These are phyloP conservation scores for Wickerhamiella cacticola DNA, from an alignment of 805 yeast genomes.

Conservation along the genomic window DNA sequence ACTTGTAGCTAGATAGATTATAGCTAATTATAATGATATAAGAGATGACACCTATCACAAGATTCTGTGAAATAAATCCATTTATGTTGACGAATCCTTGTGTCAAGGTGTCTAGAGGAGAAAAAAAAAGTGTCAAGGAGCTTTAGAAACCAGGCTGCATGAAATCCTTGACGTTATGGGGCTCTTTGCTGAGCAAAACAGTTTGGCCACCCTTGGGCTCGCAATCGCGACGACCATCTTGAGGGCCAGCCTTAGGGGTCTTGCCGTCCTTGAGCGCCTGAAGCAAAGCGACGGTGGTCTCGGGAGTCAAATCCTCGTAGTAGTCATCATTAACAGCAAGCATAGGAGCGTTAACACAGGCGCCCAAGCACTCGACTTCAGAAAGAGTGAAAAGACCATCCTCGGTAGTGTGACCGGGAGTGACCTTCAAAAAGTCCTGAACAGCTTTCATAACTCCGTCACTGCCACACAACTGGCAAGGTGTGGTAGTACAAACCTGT, in stretches of 20 bases:
- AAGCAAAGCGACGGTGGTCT: constrained; percentile 48
- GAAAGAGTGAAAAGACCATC: constrained; percentile 70
- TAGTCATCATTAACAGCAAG: constrained; percentile 72
- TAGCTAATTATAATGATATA: not conserved
- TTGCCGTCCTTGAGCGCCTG: constrained; percentile 54
- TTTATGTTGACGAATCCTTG: no score
- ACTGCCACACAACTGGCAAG: constrained; percentile 75
- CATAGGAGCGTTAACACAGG: constrained; percentile 88
- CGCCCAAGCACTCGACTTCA: constrained; percentile 86
- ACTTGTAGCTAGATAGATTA: not conserved
- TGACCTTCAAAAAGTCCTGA: constrained; percentile 44
- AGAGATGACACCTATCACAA: no score
- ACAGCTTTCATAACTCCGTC: constrained; percentile 68
- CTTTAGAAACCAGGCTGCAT: constrained; percentile 8
- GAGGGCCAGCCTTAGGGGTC: constrained; percentile 55
- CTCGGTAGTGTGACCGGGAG: constrained; percentile 65
- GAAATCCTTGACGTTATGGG: constrained; percentile 41
- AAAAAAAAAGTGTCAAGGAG: not conserved
- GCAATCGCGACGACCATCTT: constrained; percentile 53
- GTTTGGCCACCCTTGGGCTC: constrained; percentile 68
- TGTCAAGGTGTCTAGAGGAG: no score
- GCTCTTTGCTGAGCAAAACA: constrained; percentile 46
- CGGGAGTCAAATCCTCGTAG: constrained; percentile 69
- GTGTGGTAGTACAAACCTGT: constrained; percentile 83
- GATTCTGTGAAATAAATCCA: no score